These are phyloP conservation scores for Paratinospora sagittata DNA, from an alignment of 164 flowering plant genomes.

Conservation along the genomic window DNA sequence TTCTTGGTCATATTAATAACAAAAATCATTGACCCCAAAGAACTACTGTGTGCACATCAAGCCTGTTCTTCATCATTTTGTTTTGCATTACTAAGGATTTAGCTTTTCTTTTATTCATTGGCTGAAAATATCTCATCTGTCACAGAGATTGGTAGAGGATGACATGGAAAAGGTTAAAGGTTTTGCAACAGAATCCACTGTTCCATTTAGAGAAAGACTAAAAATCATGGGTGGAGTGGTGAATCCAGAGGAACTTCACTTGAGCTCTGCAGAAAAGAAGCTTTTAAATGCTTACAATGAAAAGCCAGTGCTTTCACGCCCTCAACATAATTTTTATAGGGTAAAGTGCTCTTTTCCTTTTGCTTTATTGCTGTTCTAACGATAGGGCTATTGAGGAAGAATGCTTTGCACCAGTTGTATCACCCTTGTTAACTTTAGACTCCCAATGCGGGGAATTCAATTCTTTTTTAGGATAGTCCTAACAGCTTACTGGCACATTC, in stretches of 20 bases:
- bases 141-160: constrained; percentile 82
- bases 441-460: too few species aligned
- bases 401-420: too few species aligned
- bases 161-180: constrained; percentile 89
- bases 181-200: constrained; percentile 58
- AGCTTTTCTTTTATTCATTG: too few species aligned
- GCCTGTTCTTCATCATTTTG: too few species aligned
- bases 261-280: constrained; percentile 76
- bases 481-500: too few species aligned
- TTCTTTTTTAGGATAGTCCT: too few species aligned
- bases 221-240: constrained; percentile 81
- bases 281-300: constrained; percentile 83
- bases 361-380: not conserved
- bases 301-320: constrained; percentile 98
- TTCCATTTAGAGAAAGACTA: constrained; percentile 85
- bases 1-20: too few species aligned
- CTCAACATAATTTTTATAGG: constrained; percentile 85
- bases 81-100: too few species aligned
- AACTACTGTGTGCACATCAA: not conserved
- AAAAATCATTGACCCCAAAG: not conserved
- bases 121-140: constrained; percentile 1
- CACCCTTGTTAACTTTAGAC: too few species aligned
- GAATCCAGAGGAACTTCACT: constrained; percentile 78
- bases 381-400: too few species aligned
- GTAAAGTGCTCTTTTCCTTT: constrained; percentile 24